Conservation (phyloP, 352 stramenopile species). For the Globisporangium heterothallicum region DNA sequence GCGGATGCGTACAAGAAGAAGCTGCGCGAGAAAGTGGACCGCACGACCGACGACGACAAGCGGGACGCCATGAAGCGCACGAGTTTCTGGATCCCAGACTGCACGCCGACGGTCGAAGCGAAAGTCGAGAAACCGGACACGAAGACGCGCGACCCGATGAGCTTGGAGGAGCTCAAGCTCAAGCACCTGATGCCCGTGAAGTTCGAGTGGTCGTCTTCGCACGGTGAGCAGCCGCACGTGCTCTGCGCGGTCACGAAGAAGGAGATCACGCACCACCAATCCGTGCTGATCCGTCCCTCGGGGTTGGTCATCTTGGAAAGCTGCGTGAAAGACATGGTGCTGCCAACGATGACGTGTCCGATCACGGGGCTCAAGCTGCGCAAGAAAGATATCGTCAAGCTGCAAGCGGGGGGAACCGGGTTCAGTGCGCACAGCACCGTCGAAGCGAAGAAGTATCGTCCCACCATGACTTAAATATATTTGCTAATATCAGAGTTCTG, state of each 20-base stretch:
- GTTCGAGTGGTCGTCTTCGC: conserved; percentile 58
- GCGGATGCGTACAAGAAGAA: conserved; percentile 25
- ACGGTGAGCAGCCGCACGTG: conserved; percentile 25
- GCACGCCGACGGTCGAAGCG: conserved; percentile 50
- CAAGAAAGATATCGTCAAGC: conserved; percentile 81
- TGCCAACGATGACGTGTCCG: conserved; percentile 82
- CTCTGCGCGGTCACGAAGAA: conserved; percentile 81
- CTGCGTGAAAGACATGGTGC: conserved; percentile 79
- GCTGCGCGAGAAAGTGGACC: conserved; percentile 72
- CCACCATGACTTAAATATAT: conserved; percentile 77
- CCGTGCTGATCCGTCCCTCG: conserved; percentile 73
- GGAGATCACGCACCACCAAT: conserved; percentile 70
- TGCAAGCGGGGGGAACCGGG: conserved; percentile 68
- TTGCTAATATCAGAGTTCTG: conserved; percentile 37
- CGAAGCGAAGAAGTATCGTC: conserved; percentile 84
- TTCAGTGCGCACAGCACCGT: conserved; percentile 85
- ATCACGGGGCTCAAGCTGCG: conserved; percentile 78
- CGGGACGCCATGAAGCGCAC: conserved; percentile 73
- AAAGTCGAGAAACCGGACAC: conserved; percentile 56
- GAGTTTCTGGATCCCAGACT: conserved; percentile 86
- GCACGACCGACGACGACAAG: conserved; percentile 64
- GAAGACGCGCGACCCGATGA: conserved; percentile 81
- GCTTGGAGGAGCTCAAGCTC: conserved; percentile 74
- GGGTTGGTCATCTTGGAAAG: conserved; percentile 76
- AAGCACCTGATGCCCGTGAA: conserved; percentile 87